Evolutionary conservation across 164 flowering plant genomes (phyloP).

Genomic region (Stephania yunnanensis): DNA sequence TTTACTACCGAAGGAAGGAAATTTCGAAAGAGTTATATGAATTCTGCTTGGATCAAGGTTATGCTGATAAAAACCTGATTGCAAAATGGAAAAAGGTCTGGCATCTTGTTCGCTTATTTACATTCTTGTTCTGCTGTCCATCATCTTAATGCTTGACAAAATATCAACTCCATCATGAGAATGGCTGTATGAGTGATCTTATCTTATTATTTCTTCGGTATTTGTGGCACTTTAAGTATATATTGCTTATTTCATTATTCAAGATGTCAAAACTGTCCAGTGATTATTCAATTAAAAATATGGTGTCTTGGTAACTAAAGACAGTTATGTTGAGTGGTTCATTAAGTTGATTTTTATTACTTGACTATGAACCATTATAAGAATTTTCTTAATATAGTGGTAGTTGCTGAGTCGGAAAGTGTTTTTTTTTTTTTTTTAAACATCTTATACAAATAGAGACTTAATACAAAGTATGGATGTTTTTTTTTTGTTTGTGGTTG

Average conservation of each 20-base stretch:
- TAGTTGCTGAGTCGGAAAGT: too few species aligned
- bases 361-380: too few species aligned
- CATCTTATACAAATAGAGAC: too few species aligned
- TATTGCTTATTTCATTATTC: neutral
- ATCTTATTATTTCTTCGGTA: neutral
- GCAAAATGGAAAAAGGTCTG: constrained; percentile 84
- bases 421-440: too few species aligned
- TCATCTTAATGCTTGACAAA: neutral
- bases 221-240: neutral
- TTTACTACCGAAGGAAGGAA: constrained; percentile 71
- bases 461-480: too few species aligned
- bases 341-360: neutral
- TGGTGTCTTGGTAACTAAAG: neutral
- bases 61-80: constrained; percentile 73
- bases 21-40: constrained; percentile 74
- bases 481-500: too few species aligned
- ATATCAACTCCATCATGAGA: neutral
- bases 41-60: constrained; percentile 83
- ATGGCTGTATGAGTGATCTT: neutral
- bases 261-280: neutral
- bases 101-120: neutral
- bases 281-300: neutral
- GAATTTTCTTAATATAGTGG: too few species aligned
- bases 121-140: neutral
- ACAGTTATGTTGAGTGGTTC: neutral